Percentiles rank a stretch among this genome's conserved stretches.
These are phyloP conservation scores for Colletotrichum brevisporum DNA, from an alignment of 2,329 filamentous ascomycete genomes.

Conservation along the genomic window DNA sequence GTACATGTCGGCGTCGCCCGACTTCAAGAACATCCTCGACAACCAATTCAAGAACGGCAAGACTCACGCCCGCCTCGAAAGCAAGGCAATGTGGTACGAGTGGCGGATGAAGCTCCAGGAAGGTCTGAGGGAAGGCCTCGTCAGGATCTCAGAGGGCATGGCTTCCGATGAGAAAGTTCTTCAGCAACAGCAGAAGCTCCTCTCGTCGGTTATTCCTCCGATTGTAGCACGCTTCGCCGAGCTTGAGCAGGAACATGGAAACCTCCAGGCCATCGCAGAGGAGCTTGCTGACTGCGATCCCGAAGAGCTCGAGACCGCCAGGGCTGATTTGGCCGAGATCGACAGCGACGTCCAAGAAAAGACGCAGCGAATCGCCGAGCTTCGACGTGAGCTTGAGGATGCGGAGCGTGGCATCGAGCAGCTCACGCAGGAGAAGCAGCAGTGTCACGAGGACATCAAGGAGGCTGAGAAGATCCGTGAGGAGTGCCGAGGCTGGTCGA, in stretches of 20 bases:
- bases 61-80: slow-evolving; percentile 88
- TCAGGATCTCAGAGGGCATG: slow-evolving; percentile 83
- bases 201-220: slow-evolving; percentile 77
- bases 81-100: slow-evolving; percentile 98
- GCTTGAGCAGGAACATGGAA: slow-evolving; percentile 75
- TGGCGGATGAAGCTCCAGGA: slow-evolving; percentile 93
- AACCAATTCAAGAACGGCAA: slow-evolving; percentile 98
- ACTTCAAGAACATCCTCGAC: slow-evolving; percentile 90
- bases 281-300: slow-evolving; percentile 87
- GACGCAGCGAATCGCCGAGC: slow-evolving; percentile 74
- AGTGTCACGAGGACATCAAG: slow-evolving; percentile 80
- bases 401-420: slow-evolving; percentile 76
- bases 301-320: slow-evolving; percentile 80
- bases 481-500: slow-evolving; percentile 90
- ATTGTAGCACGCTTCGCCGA: slow-evolving; percentile 72
- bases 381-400: slow-evolving; percentile 76
- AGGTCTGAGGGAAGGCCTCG: slow-evolving; percentile 84
- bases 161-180: slow-evolving; percentile 78
- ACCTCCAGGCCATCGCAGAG: slow-evolving; percentile 78
- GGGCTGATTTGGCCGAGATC: slow-evolving; percentile 75
- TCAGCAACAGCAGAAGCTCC: slow-evolving; percentile 75
- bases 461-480: slow-evolving; percentile 88
- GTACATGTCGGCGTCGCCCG: slow-evolving; percentile 87
- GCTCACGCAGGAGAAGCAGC: slow-evolving; percentile 75
- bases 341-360: slow-evolving; percentile 80